phyloP scores from a whole-genome alignment of 2,329 filamentous ascomycete genomes.

The Aspergillus carbonarius region DNA sequence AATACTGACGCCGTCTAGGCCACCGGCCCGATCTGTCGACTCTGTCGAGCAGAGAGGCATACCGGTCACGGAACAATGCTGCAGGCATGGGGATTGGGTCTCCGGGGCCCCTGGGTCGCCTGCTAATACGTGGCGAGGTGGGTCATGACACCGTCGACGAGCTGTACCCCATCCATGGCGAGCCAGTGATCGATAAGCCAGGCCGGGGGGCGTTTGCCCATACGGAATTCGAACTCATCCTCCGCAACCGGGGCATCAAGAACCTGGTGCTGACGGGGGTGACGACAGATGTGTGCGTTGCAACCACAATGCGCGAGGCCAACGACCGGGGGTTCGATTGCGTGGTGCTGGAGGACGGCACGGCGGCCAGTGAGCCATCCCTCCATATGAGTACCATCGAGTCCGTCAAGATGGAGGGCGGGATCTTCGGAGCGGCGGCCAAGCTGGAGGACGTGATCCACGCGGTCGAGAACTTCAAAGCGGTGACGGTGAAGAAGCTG shows the following conservation, averaged over 20 bases:
- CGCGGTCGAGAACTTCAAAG: conserved; percentile 45
- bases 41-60: conserved; percentile 54
- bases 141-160: conserved; percentile 60
- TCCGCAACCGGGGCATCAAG: conserved; percentile 52
- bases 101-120: conserved; percentile 56
- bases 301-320: conserved; percentile 56
- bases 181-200: conserved; percentile 57
- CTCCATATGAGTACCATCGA: conserved; percentile 45
- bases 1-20: conserved; percentile 29
- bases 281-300: conserved; percentile 58
- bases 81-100: conserved; percentile 54
- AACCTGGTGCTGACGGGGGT: conserved; percentile 56
- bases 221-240: conserved; percentile 54
- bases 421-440: conserved; percentile 45
- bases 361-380: conserved; percentile 42
- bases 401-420: conserved; percentile 49
- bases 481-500: conserved; percentile 43
- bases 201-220: conserved; percentile 54
- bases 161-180: conserved; percentile 48
- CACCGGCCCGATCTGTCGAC: conserved; percentile 57
- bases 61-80: conserved; percentile 54
- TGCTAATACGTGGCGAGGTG: conserved; percentile 57
- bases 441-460: conserved; percentile 42
- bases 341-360: conserved; percentile 52
- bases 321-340: conserved; percentile 58